Evolutionary conservation across 1,284 basidiomycete genomes (phyloP), one percentile per base, ranked within the genome.

Genomic region (Sanghuangporus sanghuang): DNA sequence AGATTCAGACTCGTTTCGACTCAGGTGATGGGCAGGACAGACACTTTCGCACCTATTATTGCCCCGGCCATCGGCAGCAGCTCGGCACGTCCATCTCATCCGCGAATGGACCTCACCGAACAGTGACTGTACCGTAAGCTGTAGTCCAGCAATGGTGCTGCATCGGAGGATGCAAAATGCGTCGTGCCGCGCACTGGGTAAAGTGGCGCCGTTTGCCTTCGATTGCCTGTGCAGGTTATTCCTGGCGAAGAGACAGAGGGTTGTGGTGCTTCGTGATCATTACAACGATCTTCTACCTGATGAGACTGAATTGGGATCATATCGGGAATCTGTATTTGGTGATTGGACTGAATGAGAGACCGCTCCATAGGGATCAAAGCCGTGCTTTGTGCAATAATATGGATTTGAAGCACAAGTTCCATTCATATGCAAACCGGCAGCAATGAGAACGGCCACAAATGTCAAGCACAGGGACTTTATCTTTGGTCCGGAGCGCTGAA

Each of bases 221-320:
- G 27, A 32, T 32, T 32, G 44, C 21, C 44, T 46, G 44, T 9
- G 44, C 44, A 46, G 21, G 21, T 21, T n/a, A 46, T 49, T 32
- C 9, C 36, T 21, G 27, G 8, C 18, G 23, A 14, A 6, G 21
- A 39, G 12, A 40, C 4, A 3, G 27, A 32, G 27, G 27, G 27
- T 42, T 11, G 40, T n/a, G 40, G 16, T 46, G 21, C 58, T 60
- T 50, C 58, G 42, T 23, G 39, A 59, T 59, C 58, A 59, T 32
- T 38, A 27, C 21, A 52, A 38, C 48, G 58, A 52, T 52, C 58
- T 52, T 52, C 58, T 38, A 42, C 21, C 39, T 52, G 58, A 60
- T 52, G 58, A 39, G n/a, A 21, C 12, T 38, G 57, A 49, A 38
- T 52, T 9, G 32, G 12, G 23, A 60, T 39, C 46, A 58, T 48